Evolutionary conservation across 768 basidiomycete genomes (phyloP).

Genomic region (Chalciporus pseudorubinellus): DNA sequence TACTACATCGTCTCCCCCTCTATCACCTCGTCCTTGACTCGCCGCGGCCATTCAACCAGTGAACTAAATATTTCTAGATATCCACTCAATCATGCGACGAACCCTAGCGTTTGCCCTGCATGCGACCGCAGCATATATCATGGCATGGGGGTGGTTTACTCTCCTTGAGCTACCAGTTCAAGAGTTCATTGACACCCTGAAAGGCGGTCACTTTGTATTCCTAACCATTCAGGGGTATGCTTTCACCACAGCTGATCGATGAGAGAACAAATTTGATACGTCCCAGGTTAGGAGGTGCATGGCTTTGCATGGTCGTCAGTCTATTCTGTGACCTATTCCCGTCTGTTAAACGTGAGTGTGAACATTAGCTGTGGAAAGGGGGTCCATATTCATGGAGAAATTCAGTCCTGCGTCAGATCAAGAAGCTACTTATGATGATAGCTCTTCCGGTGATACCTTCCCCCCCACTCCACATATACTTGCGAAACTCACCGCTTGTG

Average conservation of each 20-base stretch:
- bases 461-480: not conserved
- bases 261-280: not conserved
- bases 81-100: conserved; percentile 9
- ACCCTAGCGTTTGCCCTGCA: conserved; percentile 30
- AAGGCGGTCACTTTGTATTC: conserved; percentile 68
- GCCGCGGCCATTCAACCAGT: no score
- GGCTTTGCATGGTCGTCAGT: conserved; percentile 41
- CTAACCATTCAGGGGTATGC: conserved; percentile 72
- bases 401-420: conserved; percentile 37
- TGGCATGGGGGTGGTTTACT: conserved; percentile 37
- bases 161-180: conserved; percentile 17
- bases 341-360: conserved; percentile 31
- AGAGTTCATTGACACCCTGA: conserved; percentile 41
- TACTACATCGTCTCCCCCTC: no score
- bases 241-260: not conserved
- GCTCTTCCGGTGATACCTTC: conserved; percentile 54
- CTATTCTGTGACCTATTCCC: conserved; percentile 42
- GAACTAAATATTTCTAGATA: not conserved
- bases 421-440: conserved; percentile 59
- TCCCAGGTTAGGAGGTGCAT: conserved; percentile 33
- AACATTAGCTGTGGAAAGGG: not conserved
- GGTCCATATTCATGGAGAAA: not conserved
- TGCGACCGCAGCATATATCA: conserved; percentile 28
- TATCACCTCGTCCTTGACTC: no score
- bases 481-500: not conserved